Evolutionary conservation across 306 rosid species (phyloP), one percentile per base, ranked within the genome.

Genomic region (barrel medic (Medicago truncatula)): DNA sequence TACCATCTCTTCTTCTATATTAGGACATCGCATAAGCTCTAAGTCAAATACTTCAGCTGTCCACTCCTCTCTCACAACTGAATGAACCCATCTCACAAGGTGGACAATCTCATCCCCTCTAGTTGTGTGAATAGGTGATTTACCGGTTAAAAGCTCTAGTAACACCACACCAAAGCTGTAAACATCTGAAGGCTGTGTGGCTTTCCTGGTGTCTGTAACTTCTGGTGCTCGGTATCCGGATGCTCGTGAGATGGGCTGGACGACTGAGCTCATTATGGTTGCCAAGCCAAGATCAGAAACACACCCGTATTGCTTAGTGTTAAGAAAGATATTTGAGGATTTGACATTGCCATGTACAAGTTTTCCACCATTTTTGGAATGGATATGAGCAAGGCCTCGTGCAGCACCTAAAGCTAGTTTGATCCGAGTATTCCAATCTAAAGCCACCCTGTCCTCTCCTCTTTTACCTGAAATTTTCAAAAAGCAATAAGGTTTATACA

Each of bases 31-130:
- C 89, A 93, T 89, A 12, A 93, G 87, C 84, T 91, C 93, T 11
- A 93, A 28, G 84, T 93, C 98, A 75, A 93, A 93, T 7, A 93
- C 98, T 88, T 93, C 98, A 0, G 96, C 97, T 4, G 98, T 93
- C 98, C 98, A 93, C 79, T 93, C 97, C 76, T 93, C 98, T 47
- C 97, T 78, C 53, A 93, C 98, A 54, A 93, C 98, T 21, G 98
- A 93, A 82, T 93, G 98, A 85, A 93, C 98, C 98, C 98, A 93
- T 80, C 98, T 86, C 70, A 93, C 98, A 77, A 93, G 80, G 84
- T 91, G 98, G 44, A 93, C 82, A 44, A 93, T 87, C 88, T 93
- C 98, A 72, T 93, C 97, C 6, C 97, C 92, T 2, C 92, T 90
- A 20, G 89, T 89, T 0, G 98, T 86, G 36, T 89, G 89, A 8